Evolutionary conservation across 1,284 basidiomycete species (phyloP).

Genomic region (Athelia psychrophila): DNA sequence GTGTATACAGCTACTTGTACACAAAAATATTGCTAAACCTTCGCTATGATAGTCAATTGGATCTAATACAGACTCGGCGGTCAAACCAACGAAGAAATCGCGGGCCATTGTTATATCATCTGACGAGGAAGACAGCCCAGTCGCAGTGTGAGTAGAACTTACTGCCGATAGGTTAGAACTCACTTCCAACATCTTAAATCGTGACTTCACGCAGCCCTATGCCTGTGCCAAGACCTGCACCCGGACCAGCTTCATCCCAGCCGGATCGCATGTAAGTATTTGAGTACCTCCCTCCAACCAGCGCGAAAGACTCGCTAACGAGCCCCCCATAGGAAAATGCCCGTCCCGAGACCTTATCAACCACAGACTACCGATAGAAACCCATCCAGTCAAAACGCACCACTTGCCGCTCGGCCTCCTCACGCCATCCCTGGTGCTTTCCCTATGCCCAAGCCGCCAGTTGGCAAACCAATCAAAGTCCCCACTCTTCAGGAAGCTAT

Average conservation of each 20-base stretch:
- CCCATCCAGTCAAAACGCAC: neutral
- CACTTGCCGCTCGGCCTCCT: neutral
- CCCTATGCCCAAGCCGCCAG: neutral
- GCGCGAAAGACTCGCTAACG: neutral
- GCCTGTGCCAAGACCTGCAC: constrained; percentile 7
- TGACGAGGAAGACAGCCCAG: constrained; percentile 17
- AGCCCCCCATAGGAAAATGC: constrained; percentile 11
- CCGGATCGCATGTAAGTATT: neutral
- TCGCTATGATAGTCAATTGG: constrained; percentile 14
- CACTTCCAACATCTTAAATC: neutral
- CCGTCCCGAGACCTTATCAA: neutral
- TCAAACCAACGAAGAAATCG: constrained; percentile 6
- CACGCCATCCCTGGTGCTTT: neutral
- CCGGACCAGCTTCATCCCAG: neutral
- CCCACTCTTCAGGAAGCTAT: constrained; percentile 16
- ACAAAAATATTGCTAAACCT: constrained; percentile 21
- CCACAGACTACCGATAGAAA: neutral
- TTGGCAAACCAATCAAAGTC: constrained; percentile 6
- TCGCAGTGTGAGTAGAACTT: no score
- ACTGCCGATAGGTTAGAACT: no score
- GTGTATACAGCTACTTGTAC: neutral
- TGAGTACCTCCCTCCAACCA: neutral
- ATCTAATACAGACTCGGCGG: constrained; percentile 8
- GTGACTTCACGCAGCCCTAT: constrained; percentile 3
- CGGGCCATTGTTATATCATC: constrained; percentile 22